Base-by-base conservation (phyloP, 176 grass and related monocot species). In the Otatea glauca region DNA sequence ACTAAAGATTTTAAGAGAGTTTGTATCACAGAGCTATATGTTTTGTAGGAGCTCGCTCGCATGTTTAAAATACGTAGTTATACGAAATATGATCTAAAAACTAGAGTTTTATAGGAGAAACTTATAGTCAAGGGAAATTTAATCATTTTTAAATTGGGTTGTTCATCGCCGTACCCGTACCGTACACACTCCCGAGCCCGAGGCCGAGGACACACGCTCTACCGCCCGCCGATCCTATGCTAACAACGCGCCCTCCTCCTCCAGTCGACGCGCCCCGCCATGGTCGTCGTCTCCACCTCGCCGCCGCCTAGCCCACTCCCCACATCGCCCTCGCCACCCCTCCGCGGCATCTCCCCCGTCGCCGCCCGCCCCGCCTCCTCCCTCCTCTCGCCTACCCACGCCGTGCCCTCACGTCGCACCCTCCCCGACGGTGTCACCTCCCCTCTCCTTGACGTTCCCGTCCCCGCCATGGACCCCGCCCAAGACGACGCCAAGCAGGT, bases 271-370 rank as follows among this genome's bases (percentile, higher is more conserved):
- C 78, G 77, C 56, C 72, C 83, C 51, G 62, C 87, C 41, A 77
- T 88, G 75, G 82, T 83, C 54, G 35, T 41, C 21, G 1, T 42
- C 70, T 9, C 87, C 58, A 23, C 90, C 38, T 23, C 60, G 10
- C 70, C 84, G 25, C 65, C 72, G n/a, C 75, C 77, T 41, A 70
- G 63, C 20, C 85, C 83, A 44, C 13, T 58, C 56, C 63, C 72
- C 17, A 11, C 85, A 56, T 76, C 65, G 2, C 35, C 80, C 34
- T 75, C 89, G 53, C 83, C 72, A 4, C 84, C 88, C 3, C 86
- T 92, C 49, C 86, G 90, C 13, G 84, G 88, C 37, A 75, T 88
- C 32, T 59, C 88, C 54, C 92, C 89, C 74, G 65, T 88, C 54
- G 86, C 85, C 77, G 83, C 88, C 70, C 90, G 78, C 65, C 78